Conservation (phyloP, 208 protist species). For the Crithidia fasciculata region DNA sequence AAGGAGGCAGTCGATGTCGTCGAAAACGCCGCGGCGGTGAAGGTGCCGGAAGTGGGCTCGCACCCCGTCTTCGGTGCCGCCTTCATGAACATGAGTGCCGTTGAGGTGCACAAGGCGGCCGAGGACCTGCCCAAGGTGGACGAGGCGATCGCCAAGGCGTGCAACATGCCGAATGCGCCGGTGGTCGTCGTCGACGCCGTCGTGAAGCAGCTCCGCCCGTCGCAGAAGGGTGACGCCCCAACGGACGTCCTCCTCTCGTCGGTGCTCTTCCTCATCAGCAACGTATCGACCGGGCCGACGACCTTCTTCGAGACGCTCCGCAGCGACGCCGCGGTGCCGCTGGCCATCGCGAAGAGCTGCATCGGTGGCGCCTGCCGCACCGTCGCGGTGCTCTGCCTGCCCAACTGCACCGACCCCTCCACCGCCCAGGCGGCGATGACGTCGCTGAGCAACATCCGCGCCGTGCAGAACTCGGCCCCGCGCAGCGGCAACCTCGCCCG, state of each 20-base stretch:
- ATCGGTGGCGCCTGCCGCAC: conserved; percentile 61
- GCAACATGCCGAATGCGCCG: conserved; percentile 28
- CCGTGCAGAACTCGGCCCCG: conserved; percentile 42
- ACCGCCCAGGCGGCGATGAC: conserved; percentile 23
- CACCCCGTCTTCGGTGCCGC: conserved; percentile 60
- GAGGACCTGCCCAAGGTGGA: conserved; percentile 29
- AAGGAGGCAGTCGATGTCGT: conserved; percentile 40
- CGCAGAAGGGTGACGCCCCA: conserved; percentile 26
- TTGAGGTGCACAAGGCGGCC: conserved; percentile 22
- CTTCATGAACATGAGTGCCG: conserved; percentile 53
- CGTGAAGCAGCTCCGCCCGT: conserved; percentile 57
- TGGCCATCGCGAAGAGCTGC: conserved; percentile 45
- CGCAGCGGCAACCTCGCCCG: conserved; percentile 69
- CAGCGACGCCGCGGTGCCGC: conserved; percentile 39
- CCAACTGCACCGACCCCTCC: conserved; percentile 21
- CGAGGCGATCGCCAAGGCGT: conserved; percentile 30
- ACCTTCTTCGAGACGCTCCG: conserved; percentile 45
- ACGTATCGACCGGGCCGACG: conserved; percentile 16
- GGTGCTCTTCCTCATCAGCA: conserved; percentile 45
- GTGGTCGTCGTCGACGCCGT: conserved; percentile 53
- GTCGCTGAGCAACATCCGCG: conserved; percentile 35
- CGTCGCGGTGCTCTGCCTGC: conserved; percentile 43
- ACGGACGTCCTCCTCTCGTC: conserved; percentile 64
- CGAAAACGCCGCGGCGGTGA: conserved; percentile 15
- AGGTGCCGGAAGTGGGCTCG: conserved; percentile 45